phyloP scores from a whole-genome alignment of 225 moss, liverwort and hornwort genomes.

The Antitrichia curtipendula region DNA sequence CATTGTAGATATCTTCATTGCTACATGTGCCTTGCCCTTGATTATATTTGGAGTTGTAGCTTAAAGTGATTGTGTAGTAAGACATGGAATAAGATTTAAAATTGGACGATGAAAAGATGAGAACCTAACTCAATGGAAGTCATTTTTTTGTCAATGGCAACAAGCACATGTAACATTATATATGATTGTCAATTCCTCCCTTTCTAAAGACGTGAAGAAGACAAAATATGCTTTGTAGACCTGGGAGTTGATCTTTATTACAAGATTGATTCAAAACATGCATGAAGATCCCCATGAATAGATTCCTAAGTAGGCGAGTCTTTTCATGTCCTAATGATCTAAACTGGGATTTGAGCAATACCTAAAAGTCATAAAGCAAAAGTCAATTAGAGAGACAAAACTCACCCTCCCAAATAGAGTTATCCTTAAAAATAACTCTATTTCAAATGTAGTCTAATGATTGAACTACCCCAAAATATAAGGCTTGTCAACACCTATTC shows the following conservation, averaged over 20 bases:
- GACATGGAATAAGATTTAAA: not conserved
- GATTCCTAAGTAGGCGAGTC: not conserved
- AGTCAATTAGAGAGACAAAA: not conserved
- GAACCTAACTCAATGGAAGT: not conserved
- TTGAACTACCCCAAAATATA: not conserved
- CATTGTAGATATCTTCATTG: too few species aligned
- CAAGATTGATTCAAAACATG: not conserved
- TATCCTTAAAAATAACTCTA: not conserved
- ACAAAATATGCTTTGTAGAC: not conserved
- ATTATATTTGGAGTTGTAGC: not conserved
- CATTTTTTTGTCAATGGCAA: not conserved
- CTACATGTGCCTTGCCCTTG: too few species aligned
- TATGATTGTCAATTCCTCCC: not conserved
- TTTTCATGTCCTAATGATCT: too few species aligned
- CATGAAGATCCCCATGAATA: too few species aligned
- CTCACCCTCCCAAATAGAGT: not conserved
- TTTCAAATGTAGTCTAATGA: not conserved
- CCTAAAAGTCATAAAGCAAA: not conserved
- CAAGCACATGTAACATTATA: not conserved
- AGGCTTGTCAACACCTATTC: not conserved
- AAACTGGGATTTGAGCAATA: rapidly evolving
- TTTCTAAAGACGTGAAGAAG: too few species aligned
- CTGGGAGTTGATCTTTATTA: not conserved
- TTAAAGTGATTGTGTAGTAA: not conserved
- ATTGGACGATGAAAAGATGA: not conserved